Percentiles rank a stretch among this genome's conserved stretches.
phyloP scores from a whole-genome alignment of 495 filamentous ascomycete species.

The Rusavskia elegans region DNA sequence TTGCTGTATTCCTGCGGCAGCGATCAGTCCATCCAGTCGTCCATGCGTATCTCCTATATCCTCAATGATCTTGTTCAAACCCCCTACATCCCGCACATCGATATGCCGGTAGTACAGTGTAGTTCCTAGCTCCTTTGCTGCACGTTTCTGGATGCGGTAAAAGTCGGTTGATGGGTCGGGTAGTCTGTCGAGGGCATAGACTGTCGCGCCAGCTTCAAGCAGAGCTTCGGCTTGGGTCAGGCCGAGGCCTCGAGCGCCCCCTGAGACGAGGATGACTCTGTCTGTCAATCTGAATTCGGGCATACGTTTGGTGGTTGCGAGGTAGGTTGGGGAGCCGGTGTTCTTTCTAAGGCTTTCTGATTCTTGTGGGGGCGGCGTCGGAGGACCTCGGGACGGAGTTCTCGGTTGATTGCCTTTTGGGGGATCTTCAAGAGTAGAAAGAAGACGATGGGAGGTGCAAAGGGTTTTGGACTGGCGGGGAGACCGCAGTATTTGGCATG shows the following conservation, averaged over 20 bases:
- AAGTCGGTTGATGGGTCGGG: conserved; percentile 40
- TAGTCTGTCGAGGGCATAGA: conserved; percentile 26
- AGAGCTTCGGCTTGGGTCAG: conserved; percentile 64
- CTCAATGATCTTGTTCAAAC: conserved; percentile 49
- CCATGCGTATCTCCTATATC: conserved; percentile 56
- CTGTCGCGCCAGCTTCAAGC: conserved; percentile 62
- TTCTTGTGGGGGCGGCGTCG: conserved; percentile 9
- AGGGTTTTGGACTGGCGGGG: not conserved
- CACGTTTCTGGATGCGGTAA: conserved; percentile 43
- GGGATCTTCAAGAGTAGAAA: conserved; percentile 7
- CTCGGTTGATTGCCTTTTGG: conserved; percentile 10
- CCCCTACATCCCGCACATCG: conserved; percentile 63
- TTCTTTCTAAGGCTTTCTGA: conserved; percentile 5
- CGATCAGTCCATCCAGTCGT: conserved; percentile 60
- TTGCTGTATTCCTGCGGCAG: conserved; percentile 61
- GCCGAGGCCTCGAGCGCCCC: conserved; percentile 64
- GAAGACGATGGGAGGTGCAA: not conserved
- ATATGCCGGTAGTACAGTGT: conserved; percentile 64
- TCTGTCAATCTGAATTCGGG: conserved; percentile 67
- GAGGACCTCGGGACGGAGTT: conserved; percentile 7
- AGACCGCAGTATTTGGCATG: not conserved
- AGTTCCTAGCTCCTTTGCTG: conserved; percentile 47
- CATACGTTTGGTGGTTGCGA: conserved; percentile 27
- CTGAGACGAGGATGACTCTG: conserved; percentile 65
- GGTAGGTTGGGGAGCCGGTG: conserved; percentile 6